Conservation (phyloP, 1,284 basidiomycete genomes). For the Puccinia coronata region DNA sequence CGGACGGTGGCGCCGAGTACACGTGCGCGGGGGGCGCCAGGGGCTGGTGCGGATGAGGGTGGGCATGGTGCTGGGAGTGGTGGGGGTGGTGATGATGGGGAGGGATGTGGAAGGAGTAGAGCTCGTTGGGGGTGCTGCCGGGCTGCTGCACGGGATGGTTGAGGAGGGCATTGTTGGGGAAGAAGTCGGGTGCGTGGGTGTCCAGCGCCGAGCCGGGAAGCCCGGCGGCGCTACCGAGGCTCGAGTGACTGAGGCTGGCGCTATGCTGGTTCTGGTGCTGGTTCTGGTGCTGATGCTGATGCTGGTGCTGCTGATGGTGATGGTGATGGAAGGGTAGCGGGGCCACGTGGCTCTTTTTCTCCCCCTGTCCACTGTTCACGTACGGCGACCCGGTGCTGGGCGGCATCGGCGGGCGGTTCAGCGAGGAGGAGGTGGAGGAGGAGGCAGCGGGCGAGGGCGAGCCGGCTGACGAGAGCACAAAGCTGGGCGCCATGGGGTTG, state of each 20-base stretch:
- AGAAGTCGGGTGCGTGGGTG: background rate
- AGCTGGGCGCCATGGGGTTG: constrained; percentile 44
- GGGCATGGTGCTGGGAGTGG: background rate
- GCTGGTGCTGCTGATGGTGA: too few relatives aligned
- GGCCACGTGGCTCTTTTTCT: constrained; percentile 24
- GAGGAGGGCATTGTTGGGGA: background rate
- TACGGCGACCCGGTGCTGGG: background rate
- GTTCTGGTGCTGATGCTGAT: too few relatives aligned
- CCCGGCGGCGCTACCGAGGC: background rate
- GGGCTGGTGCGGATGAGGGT: background rate
- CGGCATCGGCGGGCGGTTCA: background rate
- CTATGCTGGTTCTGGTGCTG: too few relatives aligned
- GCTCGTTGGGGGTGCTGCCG: background rate
- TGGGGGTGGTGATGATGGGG: constrained; percentile 3
- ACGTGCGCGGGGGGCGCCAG: background rate
- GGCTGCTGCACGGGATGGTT: background rate
- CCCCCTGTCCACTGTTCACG: background rate
- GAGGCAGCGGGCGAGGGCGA: background rate
- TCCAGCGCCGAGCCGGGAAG: background rate
- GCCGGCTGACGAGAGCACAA: constrained; percentile 24
- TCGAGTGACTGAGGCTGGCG: background rate
- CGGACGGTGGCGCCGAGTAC: background rate
- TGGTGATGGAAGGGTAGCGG: background rate
- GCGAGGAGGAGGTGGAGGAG: background rate
- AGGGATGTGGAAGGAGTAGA: background rate